These are phyloP conservation scores for Nitzschia sp. DNA, from an alignment of 108 stramenopile species.

Conservation along the genomic window DNA sequence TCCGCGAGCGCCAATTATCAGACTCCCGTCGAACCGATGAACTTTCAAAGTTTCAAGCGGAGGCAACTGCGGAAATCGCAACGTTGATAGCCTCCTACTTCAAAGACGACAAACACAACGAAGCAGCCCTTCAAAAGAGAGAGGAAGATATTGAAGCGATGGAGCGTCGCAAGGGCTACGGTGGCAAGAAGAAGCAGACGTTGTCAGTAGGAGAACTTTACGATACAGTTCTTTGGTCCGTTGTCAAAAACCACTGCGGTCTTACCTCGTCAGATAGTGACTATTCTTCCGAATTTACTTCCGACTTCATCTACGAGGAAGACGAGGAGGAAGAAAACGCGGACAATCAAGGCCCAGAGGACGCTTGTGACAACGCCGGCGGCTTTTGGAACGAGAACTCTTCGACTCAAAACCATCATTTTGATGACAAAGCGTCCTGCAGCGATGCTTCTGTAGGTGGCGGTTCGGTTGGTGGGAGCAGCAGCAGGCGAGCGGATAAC, in stretches of 20 bases:
- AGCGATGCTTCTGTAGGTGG: background rate
- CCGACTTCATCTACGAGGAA: constrained; percentile 1
- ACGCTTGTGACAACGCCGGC: no score
- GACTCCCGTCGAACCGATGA: constrained; percentile 15
- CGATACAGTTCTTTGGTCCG: constrained; percentile 35
- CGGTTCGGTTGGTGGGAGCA: background rate
- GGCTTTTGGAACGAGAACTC: background rate
- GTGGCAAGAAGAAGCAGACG: background rate
- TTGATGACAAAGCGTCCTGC: no score
- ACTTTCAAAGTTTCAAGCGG: constrained; percentile 7
- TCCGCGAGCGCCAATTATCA: constrained; percentile 3
- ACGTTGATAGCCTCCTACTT: constrained; percentile 16
- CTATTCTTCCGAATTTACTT: constrained; percentile 16
- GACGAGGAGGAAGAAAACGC: constrained; percentile 7
- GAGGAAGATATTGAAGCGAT: constrained; percentile 28
- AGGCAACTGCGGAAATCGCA: constrained; percentile 24
- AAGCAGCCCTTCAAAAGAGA: constrained; percentile 15
- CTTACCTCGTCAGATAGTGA: constrained; percentile 20
- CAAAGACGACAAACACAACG: constrained; percentile 20
- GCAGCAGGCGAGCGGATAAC: constrained; percentile 1
- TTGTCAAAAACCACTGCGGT: constrained; percentile 21
- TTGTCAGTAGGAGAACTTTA: constrained; percentile 26
- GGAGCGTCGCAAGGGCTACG: constrained; percentile 23
- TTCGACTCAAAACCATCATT: background rate
- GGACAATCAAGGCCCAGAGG: background rate